Conservation (phyloP, 257 asterid species). For the Ligustrum vulgare region DNA sequence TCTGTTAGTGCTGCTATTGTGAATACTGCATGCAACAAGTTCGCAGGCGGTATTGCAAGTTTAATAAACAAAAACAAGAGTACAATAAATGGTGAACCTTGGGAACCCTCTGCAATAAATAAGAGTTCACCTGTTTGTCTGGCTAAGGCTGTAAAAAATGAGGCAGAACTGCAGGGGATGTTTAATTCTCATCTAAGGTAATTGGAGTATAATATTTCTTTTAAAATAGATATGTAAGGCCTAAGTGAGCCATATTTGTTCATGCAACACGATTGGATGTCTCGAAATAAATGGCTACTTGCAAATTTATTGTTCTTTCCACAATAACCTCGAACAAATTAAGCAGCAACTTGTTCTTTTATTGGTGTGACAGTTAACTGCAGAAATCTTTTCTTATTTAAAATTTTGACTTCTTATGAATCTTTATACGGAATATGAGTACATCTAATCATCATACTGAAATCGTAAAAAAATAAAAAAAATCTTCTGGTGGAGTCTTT, state of each 20-base stretch:
- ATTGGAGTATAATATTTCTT: slow-evolving; percentile 14
- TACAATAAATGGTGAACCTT: slow-evolving; percentile 28
- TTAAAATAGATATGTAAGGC: not conserved
- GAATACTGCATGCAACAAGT: slow-evolving; percentile 61
- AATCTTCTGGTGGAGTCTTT: not conserved
- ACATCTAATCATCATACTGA: not conserved
- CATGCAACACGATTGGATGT: not conserved
- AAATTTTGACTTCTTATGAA: not conserved
- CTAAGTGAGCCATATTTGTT: not conserved
- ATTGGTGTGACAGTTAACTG: not conserved
- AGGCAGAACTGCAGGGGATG: slow-evolving; percentile 94
- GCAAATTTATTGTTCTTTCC: not conserved
- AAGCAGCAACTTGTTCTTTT: not conserved
- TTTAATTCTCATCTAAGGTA: slow-evolving; percentile 85
- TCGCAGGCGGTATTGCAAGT: slow-evolving; percentile 33
- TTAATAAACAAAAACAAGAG: slow-evolving; percentile 27
- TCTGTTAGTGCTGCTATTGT: slow-evolving; percentile 87
- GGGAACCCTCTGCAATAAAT: slow-evolving; percentile 49
- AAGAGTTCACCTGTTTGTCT: slow-evolving; percentile 81
- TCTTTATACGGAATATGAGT: not conserved
- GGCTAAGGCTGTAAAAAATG: slow-evolving; percentile 92
- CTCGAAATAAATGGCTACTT: not conserved
- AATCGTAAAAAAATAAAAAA: not conserved
- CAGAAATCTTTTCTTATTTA: not conserved
- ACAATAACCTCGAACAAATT: not conserved